Conservation (phyloP, 208 protist species). For the Jaenimonas drosophilae region DNA sequence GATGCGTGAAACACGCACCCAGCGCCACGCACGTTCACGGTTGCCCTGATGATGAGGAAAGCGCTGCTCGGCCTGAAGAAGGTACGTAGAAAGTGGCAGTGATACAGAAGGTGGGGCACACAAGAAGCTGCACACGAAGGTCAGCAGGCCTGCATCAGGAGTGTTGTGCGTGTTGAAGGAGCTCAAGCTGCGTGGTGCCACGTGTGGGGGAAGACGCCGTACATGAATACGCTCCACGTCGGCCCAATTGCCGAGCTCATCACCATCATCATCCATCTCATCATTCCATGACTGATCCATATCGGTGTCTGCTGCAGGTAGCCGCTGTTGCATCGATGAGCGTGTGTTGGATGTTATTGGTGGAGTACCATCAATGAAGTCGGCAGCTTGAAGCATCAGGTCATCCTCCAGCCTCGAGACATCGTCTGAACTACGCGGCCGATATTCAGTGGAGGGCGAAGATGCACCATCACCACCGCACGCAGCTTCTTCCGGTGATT, state of each 20-base stretch:
- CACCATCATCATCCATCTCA: constrained; percentile 3
- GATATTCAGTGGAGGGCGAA: no score
- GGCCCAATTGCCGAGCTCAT: constrained; percentile 18
- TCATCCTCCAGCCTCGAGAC: no score
- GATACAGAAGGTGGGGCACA: constrained; percentile 42
- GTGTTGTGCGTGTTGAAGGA: constrained; percentile 49
- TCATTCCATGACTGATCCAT: no score
- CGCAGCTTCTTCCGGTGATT: no score
- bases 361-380: no score
- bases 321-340: no score
- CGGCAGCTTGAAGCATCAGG: no score
- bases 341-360: no score
- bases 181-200: constrained; percentile 69
- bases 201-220: constrained; percentile 52
- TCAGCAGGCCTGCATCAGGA: constrained; percentile 38
- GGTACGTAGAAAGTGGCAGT: neutral
- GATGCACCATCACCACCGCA: no score
- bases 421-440: no score
- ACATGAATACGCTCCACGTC: constrained; percentile 60
- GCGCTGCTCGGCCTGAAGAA: constrained; percentile 5
- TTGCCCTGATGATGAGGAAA: neutral
- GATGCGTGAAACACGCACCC: constrained; percentile 57
- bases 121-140: constrained; percentile 42
- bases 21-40: constrained; percentile 45
- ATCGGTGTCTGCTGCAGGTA: no score